Base-by-base conservation (phyloP, 352 stramenopile genomes). In the Phytophthora sojae region DNA sequence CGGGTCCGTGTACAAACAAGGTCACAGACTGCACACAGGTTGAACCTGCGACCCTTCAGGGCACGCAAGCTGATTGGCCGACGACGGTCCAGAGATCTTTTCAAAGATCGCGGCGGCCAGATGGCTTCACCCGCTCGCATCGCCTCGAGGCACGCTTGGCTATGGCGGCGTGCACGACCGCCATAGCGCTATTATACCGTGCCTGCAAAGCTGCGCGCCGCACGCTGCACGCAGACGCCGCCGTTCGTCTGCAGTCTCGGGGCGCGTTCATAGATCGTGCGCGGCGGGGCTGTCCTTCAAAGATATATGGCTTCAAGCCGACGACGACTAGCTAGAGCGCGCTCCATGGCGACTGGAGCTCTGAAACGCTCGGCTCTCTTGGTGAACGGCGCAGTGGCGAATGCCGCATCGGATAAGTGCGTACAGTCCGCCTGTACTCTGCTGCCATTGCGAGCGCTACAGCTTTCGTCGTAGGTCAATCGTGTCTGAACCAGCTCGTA, bases 281-380 rank as follows among this genome's bases (percentile, higher is more conserved):
- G 30, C 11, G 30, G 37, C 15, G 42, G 54, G 60, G 8, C 67
- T 70, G 65, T 75, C 67, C 61, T 73, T 35, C 15, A 32, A 14
- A 19, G 65, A 61, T 35, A 73, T 59, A 62, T 52, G 45, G 60
- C 42, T 57, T 62, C 64, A 47, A 62, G 29, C 37, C 25, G 30
- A 65, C 53, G 53, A 67, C 59, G 60, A 73, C 59, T 73, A 61
- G 60, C 56, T 59, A 73, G 62, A 32, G 49, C n/a, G 17, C 21
- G 37, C 44, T 57, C 35, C 65, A 64, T 67, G 42, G 42, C n/a
- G n/a, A 49, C 15, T 49, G 15, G 15, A 23, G 39, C 39, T 6
- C 39, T 49, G 39, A 49, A 49, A 49, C 39, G 39, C 39, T 49
- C 17, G 39, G 39, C 39, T 49, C 14, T 49, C 15, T 19, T 9